These are phyloP conservation scores for Suhomyces maxii DNA, from an alignment of 1,139 yeast species.

Conservation along the genomic window DNA sequence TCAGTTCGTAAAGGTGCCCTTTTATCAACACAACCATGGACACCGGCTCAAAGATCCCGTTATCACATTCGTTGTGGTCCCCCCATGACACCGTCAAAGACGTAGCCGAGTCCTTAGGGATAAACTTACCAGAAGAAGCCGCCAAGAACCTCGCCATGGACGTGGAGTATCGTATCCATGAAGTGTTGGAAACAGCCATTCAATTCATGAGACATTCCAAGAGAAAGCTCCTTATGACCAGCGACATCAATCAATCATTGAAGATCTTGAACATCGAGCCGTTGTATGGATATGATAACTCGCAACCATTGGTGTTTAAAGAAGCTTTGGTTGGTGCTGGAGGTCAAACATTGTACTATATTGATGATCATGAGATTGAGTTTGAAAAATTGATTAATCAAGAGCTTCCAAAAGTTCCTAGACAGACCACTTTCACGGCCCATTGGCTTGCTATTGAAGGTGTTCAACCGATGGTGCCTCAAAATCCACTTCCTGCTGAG, in stretches of 20 bases:
- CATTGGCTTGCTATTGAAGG: constrained; percentile 99
- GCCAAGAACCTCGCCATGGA: constrained; percentile 97
- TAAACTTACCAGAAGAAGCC: constrained; percentile 85
- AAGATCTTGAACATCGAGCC: constrained; percentile 89
- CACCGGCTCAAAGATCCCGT: constrained; percentile 45
- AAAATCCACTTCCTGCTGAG: constrained; percentile 85
- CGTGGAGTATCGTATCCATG: constrained; percentile 94
- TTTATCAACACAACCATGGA: constrained; percentile 27
- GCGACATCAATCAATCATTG: constrained; percentile 80
- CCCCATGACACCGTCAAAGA: constrained; percentile 96
- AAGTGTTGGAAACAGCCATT: constrained; percentile 90
- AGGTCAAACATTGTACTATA: constrained; percentile 88
- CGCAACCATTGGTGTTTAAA: constrained; percentile 64
- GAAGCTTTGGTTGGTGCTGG: constrained; percentile 85
- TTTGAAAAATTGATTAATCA: constrained; percentile 91
- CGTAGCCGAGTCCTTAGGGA: constrained; percentile 90
- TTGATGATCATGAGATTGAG: constrained; percentile 90
- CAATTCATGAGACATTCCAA: constrained; percentile 96
- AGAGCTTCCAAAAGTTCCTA: constrained; percentile 93
- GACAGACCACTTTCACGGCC: constrained; percentile 89
- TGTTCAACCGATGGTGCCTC: constrained; percentile 96
- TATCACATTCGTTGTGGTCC: constrained; percentile 94
- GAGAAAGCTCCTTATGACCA: constrained; percentile 75
- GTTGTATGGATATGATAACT: constrained; percentile 69
- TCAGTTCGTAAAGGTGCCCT: not conserved